Base-by-base conservation (phyloP, 495 filamentous ascomycete genomes). In the Thermothielavioides terrestris region DNA sequence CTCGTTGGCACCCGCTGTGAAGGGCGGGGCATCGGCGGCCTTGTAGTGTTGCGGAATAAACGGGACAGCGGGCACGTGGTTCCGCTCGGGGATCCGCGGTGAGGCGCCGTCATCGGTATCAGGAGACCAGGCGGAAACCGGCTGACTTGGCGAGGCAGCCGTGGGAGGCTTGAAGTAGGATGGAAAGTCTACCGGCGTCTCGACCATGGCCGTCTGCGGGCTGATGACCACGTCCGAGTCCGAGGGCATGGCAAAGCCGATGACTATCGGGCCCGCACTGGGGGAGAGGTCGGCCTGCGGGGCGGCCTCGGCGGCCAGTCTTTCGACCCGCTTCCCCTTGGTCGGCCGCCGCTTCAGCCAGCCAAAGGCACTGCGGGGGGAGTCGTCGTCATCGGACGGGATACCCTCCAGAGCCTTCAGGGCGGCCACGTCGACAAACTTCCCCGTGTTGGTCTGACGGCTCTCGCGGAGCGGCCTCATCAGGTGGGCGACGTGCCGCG, bases 211-310 rank as follows among this genome's bases (percentile, higher is more conserved):
- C 2, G 74, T 77, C 25, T 77, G 64, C 5, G 78, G 75, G 47
- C 76, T 80, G 47, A 72, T 68, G 31, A 68, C 62, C 5, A 73
- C 63, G 3, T 83, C 60, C 18, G 80, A 76, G 26, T 78, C 73
- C 6, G 74, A 74, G 10, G 86, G 83, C 26, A 92, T 77, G 3
- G 76, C 77, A 7, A 94, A 77, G 1, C 87, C 89, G 50, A 95
- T 94, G 55, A 86, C 73, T 35, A 95, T 88, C 12, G 84, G 78
- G 22, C 84, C 68, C 56, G 87, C 83, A 5, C 74, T 81, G 0
- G 88, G 88, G 5, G 88, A 91, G 3, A 95, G 67, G 32, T 83
- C 85, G n/a, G 56, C 49, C 26, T 59, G 59, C 8, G 42, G 22
- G 5, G 58, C 46, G 3, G 56, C 25, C 9, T 58, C 49, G 46